Base-by-base conservation (phyloP, 148 eudicot species). In the Fagopyrum esculentum region DNA sequence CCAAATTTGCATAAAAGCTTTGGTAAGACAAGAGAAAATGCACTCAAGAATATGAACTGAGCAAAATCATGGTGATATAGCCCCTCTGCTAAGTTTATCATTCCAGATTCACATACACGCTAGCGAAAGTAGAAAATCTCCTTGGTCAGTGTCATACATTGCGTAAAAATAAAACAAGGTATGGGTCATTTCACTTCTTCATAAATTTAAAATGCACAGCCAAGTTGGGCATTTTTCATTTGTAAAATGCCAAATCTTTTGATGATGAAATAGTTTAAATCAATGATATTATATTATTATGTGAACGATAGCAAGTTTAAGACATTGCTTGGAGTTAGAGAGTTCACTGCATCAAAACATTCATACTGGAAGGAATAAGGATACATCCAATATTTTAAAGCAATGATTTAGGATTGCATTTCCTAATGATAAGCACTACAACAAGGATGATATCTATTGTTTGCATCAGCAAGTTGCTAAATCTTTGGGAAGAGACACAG, bases 21-120 rank as follows among this genome's bases (percentile, higher is more conserved):
- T 19, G 55, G 55, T 71, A 46, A 71, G 40, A 26, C 19, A 17
- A 71, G 55, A 71, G 55, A 17, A 71, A 17, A 71, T 12, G n/a
- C 8, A 11, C 19, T 13, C 30, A 10, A 71, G 5, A 45, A 19
- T 71, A 47, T 46, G 17, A 2, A 71, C 47, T 6, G 15, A 12
- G 71, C n/a, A 63, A 59, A 63, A 63, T 29, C 16, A 63, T 10
- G 69, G 69, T 63, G 16, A 43, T 63, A 12, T 63, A 16, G 6
- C 12, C 45, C 44, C 69, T 59, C 66, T 59, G 12, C 66, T 59
- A 26, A 59, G 66, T 59, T 22, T 59, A 59, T 59, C 44, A 11
- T 11, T 15, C 59, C 59, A 55, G 17, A 55, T 49, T 49, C 52
- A 49, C 52, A 49, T 49, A 35, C 40, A 35, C 26, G 26, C 40